Evolutionary conservation across 352 stramenopile genomes (phyloP).

Genomic region (Phytopythium sindhum): DNA sequence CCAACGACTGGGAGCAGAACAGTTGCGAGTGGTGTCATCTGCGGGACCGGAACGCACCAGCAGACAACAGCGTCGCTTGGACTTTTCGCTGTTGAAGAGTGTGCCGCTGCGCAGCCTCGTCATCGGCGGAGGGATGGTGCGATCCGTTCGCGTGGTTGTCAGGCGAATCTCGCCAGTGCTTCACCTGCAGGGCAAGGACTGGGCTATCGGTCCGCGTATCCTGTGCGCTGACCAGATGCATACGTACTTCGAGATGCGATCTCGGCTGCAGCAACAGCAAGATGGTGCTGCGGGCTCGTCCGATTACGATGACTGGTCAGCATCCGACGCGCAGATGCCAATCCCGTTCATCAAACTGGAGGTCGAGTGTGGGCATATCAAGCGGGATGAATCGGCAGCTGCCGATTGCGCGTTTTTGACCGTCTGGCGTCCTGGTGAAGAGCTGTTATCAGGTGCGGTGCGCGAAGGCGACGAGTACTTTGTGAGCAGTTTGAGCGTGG

Average conservation of each 20-base stretch:
- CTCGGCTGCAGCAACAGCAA: slow-evolving; percentile 21
- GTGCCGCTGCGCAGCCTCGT: slow-evolving; percentile 59
- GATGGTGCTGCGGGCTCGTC: slow-evolving; percentile 9
- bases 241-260: slow-evolving; percentile 43
- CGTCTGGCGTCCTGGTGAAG: slow-evolving; percentile 59
- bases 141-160: slow-evolving; percentile 51
- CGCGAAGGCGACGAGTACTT: slow-evolving; percentile 57
- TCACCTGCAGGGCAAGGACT: slow-evolving; percentile 66
- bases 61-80: slow-evolving; percentile 17
- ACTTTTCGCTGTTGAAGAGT: slow-evolving; percentile 59
- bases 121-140: slow-evolving; percentile 55
- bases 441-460: slow-evolving; percentile 36
- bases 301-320: slow-evolving; percentile 12
- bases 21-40: slow-evolving; percentile 14
- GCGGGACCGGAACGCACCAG: slow-evolving; percentile 12
- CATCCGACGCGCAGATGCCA: slow-evolving; percentile 29
- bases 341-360: slow-evolving; percentile 70
- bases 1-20: slow-evolving; percentile 45
- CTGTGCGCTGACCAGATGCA: slow-evolving; percentile 61
- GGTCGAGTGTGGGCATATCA: slow-evolving; percentile 51
- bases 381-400: slow-evolving; percentile 8
- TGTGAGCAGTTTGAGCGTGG: slow-evolving; percentile 56
- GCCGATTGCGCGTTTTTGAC: slow-evolving; percentile 43
- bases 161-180: slow-evolving; percentile 52
- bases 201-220: slow-evolving; percentile 53